Percentiles rank a stretch among this genome's conserved stretches.
phyloP scores from a whole-genome alignment of 495 filamentous ascomycete genomes.

The Neurospora tetrasperma region DNA sequence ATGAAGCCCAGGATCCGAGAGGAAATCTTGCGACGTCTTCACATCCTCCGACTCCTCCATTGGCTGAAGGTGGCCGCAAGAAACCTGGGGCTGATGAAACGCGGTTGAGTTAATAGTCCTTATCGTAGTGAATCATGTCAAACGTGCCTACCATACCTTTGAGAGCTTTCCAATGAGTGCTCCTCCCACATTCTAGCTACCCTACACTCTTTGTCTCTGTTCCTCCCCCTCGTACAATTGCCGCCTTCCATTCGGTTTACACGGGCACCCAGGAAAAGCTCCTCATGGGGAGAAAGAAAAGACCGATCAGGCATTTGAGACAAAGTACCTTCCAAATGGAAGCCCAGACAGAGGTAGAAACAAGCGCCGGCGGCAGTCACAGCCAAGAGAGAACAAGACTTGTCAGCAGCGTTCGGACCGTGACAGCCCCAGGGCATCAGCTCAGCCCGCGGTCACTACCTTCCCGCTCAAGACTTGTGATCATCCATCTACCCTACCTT shows the following conservation, averaged over 20 bases:
- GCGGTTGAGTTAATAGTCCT: not conserved
- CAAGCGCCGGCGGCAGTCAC: not conserved
- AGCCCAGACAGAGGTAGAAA: not conserved
- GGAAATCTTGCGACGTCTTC: not conserved
- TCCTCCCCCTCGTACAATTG: not conserved
- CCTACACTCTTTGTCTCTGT: not conserved
- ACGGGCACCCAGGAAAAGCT: not conserved
- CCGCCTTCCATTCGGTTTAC: not conserved
- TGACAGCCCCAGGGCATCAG: not conserved
- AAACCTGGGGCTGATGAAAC: not conserved
- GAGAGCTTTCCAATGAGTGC: not conserved
- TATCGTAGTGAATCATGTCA: not conserved
- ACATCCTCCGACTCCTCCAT: not conserved
- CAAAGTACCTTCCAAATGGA: not conserved
- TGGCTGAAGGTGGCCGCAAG: not conserved
- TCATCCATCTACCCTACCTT: not conserved
- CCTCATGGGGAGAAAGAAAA: not conserved
- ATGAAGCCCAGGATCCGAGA: not conserved
- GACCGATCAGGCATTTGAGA: not conserved
- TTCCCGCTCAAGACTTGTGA: not conserved
- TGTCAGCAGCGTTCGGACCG: not conserved
- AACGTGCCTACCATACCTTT: not conserved
- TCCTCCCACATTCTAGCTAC: not conserved
- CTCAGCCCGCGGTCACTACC: not conserved
- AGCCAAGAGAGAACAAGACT: not conserved